Evolutionary conservation across 768 basidiomycete genomes (phyloP).

Genomic region (Mycena olivaceomarginata): DNA sequence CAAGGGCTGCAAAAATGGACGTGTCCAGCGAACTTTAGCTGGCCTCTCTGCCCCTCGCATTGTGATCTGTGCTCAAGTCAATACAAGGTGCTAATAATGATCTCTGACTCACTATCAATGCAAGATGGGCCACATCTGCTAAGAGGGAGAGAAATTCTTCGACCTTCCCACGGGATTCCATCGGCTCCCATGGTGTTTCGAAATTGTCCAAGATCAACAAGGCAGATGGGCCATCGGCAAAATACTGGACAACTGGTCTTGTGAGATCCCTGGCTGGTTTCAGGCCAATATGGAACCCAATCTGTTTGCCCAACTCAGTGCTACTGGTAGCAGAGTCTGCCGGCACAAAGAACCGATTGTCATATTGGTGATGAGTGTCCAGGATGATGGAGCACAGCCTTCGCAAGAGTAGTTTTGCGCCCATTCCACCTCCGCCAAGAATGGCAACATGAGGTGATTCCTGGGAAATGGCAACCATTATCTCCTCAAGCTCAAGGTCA

Average conservation of each 20-base stretch:
- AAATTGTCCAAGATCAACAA: too few species aligned
- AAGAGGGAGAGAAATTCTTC: background rate
- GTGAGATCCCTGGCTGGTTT: background rate
- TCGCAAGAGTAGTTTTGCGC: conserved; percentile 1
- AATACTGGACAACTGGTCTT: background rate
- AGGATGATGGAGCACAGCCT: background rate
- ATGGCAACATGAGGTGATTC: background rate
- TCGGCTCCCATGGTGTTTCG: too few species aligned
- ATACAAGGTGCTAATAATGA: background rate
- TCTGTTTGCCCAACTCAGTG: background rate
- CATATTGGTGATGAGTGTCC: background rate
- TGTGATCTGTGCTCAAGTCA: background rate
- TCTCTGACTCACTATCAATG: background rate
- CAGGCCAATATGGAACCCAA: background rate
- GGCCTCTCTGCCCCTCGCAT: too few species aligned
- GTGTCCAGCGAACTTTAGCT: too few species aligned
- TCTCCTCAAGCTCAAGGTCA: background rate
- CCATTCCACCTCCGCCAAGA: conserved; percentile 2
- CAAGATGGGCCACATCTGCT: background rate
- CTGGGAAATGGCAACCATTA: background rate
- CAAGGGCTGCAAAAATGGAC: too few species aligned
- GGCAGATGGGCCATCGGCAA: background rate
- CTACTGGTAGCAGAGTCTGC: background rate
- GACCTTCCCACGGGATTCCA: too few species aligned
- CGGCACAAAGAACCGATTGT: background rate